These are phyloP conservation scores for Dianthus caryophyllus DNA, from an alignment of 148 eudicot genomes.

Conservation along the genomic window DNA sequence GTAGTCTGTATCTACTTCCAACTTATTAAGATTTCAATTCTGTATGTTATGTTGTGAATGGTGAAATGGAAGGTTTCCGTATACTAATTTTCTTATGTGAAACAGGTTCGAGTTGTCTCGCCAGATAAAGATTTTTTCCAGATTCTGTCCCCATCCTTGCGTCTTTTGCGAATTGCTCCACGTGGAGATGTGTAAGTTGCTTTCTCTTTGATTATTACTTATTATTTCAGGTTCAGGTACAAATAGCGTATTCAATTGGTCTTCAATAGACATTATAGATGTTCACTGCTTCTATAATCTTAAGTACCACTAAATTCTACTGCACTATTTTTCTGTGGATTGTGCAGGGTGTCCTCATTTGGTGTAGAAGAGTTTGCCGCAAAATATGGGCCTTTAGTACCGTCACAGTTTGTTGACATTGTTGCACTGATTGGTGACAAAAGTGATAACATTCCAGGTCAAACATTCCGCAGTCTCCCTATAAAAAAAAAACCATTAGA, in stretches of 20 bases:
- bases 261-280: neutral
- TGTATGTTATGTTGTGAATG: neutral
- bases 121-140: conserved; percentile 99
- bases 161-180: conserved; percentile 86
- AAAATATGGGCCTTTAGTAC: conserved; percentile 65
- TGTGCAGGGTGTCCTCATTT: conserved; percentile 78
- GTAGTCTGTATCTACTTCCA: neutral
- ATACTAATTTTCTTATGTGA: conserved; percentile 9
- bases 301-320: neutral
- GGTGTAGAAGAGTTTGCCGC: conserved; percentile 90
- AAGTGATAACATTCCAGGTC: conserved; percentile 96
- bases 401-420: conserved; percentile 93
- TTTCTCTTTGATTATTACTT: neutral
- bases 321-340: neutral
- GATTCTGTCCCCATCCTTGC: conserved; percentile 90
- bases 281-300: too few species aligned
- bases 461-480: conserved; percentile 8
- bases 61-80: neutral
- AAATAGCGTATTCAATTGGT: neutral
- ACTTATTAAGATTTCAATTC: neutral
- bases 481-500: neutral
- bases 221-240: neutral
- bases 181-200: conserved; percentile 84
- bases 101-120: conserved; percentile 98
- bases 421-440: conserved; percentile 84